A percentile compares a stretch with the other conserved stretches of the same genome.
Conservation (phyloP, 768 basidiomycete species). For the Mycena amicta region DNA sequence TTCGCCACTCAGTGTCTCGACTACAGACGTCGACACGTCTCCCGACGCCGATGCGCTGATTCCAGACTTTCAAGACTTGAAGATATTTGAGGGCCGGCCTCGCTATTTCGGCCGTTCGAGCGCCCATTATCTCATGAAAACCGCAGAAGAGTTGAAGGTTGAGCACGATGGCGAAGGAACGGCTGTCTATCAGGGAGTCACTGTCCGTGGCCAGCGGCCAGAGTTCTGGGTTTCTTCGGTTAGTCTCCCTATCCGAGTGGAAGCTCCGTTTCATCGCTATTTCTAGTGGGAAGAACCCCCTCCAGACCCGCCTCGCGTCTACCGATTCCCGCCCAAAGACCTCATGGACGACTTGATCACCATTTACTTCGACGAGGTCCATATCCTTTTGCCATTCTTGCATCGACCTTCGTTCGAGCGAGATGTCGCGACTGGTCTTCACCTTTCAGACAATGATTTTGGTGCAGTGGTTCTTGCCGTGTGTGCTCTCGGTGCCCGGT, state of each 20-base stretch:
- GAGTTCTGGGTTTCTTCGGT: not conserved
- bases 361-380: constrained; percentile 60
- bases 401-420: constrained; percentile 70
- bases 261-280: not conserved
- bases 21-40: not conserved
- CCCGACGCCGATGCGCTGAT: not conserved
- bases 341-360: constrained; percentile 57
- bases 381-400: constrained; percentile 62
- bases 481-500: constrained; percentile 5
- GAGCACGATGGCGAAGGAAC: not conserved
- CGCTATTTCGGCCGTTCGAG: not conserved
- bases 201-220: not conserved
- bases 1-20: not conserved
- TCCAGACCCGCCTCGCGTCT: constrained; percentile 23
- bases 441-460: constrained; percentile 50
- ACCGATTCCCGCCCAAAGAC: constrained; percentile 52
- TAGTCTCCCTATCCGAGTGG: not conserved
- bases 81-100: not conserved
- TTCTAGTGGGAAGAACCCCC: not conserved
- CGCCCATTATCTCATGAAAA: not conserved
- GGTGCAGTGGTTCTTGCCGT: constrained; percentile 50
- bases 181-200: not conserved
- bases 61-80: not conserved
- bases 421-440: constrained; percentile 47
- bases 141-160: not conserved